Base-by-base conservation (phyloP, 2,329 filamentous ascomycete species). In the Blumeriella jaapii region DNA sequence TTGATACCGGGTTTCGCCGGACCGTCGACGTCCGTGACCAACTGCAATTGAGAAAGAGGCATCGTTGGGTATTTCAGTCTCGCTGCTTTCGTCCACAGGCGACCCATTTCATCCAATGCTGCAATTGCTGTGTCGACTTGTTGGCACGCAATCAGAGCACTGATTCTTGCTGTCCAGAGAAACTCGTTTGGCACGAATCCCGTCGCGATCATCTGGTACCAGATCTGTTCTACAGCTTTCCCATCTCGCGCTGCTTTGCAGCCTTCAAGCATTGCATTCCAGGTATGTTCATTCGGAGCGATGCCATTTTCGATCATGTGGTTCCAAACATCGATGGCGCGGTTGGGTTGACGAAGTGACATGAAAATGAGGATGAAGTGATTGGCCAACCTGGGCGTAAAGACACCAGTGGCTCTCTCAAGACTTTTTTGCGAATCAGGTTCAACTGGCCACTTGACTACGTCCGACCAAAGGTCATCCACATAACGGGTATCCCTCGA, bases 231-330 rank as follows among this genome's bases (percentile, higher is more conserved):
- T 41, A 87, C 62, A 14, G 68, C 73, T n/a, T 61, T 55, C 0
- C 64, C 45, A 47, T 84, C 75, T 35, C 65, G 64, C 31, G 71
- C 65, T 31, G 63, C 65, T 51, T 69, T 71, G 57, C 77, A 84
- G 1, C 82, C 82, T 37, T 72, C 66, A 46, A 91, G 71, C 69
- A 91, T 80, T 27, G 71, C 62, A 24, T 75, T 79, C 71, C 81
- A 91, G 0, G 82, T 79, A 46, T 62, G 68, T 36, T 78, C 49
- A 5, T 67, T 75, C 10, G 82, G 78, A 37, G 61, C 55, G 18
- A 79, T 53, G 1, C 69, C 71, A 33, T 69, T 56, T 27, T 59
- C 53, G 10, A 68, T 51, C 65, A 74, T 70, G 39, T 64, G 55
- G 38, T 72, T 71, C 71, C 71, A 75, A 3, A 72, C 60, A 17